These are phyloP conservation scores for Eutypella sp. DNA, from an alignment of 2,329 filamentous ascomycete species.

Conservation along the genomic window DNA sequence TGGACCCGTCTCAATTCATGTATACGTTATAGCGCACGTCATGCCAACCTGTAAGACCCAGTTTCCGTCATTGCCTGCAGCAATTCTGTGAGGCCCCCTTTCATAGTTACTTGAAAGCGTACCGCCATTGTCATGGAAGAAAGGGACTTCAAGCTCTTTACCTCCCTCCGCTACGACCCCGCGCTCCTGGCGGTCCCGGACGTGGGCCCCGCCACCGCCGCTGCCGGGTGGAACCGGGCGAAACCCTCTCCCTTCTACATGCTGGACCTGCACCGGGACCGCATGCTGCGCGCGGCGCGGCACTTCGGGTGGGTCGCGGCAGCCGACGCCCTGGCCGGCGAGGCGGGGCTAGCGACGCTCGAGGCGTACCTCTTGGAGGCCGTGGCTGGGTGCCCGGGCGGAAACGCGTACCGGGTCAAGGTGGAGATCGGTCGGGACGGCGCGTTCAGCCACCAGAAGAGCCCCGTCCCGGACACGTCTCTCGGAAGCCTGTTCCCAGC, in stretches of 20 bases:
- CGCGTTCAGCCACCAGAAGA: slow-evolving; percentile 36
- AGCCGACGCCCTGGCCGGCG: slow-evolving; percentile 38
- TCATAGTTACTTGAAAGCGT: too few species aligned
- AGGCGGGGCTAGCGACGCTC: slow-evolving; percentile 40
- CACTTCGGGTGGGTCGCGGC: slow-evolving; percentile 52
- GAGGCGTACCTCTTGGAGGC: slow-evolving; percentile 32
- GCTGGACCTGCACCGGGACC: slow-evolving; percentile 71
- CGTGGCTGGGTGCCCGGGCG: slow-evolving; percentile 21
- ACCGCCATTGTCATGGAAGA: background rate
- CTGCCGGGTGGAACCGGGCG: slow-evolving; percentile 50
- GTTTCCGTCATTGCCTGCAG: too few species aligned
- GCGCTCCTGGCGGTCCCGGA: slow-evolving; percentile 40
- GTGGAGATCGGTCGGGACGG: slow-evolving; percentile 50
- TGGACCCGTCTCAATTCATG: too few species aligned
- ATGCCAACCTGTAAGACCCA: too few species aligned
- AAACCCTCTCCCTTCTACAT: slow-evolving; percentile 69
- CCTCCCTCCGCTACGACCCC: slow-evolving; percentile 68
- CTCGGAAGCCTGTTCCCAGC: slow-evolving; percentile 51
- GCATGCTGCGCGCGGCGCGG: slow-evolving; percentile 61
- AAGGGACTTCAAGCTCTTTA: slow-evolving; percentile 57
- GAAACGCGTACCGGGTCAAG: slow-evolving; percentile 44
- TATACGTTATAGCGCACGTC: too few species aligned
- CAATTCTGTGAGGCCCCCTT: too few species aligned
- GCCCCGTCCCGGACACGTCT: slow-evolving; percentile 13
- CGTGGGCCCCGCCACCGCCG: slow-evolving; percentile 29